phyloP scores from a whole-genome alignment of 2,329 filamentous ascomycete genomes.

The Mollisiaceae sp. region DNA sequence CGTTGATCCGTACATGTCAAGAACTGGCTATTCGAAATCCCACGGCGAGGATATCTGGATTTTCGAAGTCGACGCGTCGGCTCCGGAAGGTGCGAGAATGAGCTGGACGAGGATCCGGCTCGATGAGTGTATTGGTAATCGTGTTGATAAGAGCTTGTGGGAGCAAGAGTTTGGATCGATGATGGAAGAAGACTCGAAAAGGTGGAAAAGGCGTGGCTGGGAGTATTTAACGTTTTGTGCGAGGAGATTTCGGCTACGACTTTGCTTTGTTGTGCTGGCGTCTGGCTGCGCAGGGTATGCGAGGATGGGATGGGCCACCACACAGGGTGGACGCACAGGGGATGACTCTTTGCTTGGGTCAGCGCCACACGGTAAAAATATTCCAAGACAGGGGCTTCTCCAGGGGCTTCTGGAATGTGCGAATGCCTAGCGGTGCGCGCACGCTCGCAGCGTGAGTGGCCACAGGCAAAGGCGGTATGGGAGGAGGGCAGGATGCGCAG shows the following conservation, averaged over 20 bases:
- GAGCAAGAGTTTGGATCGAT: conserved; percentile 27
- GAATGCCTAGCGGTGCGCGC: background rate
- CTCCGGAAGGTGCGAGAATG: conserved; percentile 38
- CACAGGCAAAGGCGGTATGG: conserved; percentile 19
- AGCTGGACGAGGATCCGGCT: conserved; percentile 37
- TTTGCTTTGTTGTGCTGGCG: background rate
- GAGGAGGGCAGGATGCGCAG: background rate
- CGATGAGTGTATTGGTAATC: conserved; percentile 32
- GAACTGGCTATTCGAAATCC: conserved; percentile 38
- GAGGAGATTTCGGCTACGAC: conserved; percentile 26
- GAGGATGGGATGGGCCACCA: background rate
- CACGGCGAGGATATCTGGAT: conserved; percentile 31
- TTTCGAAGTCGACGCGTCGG: conserved; percentile 38
- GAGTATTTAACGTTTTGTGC: conserved; percentile 27
- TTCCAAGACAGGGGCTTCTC: background rate
- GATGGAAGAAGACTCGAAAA: conserved; percentile 29
- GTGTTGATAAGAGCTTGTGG: conserved; percentile 22
- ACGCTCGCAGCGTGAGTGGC: conserved; percentile 13
- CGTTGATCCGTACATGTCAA: conserved; percentile 46
- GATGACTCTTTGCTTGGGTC: background rate
- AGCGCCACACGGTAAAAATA: background rate
- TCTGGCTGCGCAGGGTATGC: too few species aligned
- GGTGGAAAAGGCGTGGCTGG: conserved; percentile 26
- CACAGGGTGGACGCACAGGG: conserved; percentile 14
- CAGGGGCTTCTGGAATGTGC: conserved; percentile 29